Base-by-base conservation (phyloP, 2,329 filamentous ascomycete genomes). In the Ceratocystis cacaofunesta region DNA sequence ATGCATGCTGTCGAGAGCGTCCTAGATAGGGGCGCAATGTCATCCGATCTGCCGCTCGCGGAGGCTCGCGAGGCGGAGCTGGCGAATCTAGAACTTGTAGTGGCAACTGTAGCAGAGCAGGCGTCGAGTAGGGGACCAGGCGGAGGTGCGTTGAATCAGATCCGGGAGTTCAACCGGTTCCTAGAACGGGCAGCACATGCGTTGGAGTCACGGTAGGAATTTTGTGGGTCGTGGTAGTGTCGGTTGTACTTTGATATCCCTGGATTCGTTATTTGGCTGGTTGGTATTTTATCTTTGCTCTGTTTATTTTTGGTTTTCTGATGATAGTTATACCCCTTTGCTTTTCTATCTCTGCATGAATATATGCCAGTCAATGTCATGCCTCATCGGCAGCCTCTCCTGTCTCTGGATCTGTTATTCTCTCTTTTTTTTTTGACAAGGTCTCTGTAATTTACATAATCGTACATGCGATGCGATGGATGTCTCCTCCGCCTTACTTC, bases 1-100 rank as follows among this genome's bases (percentile, higher is more conserved):
- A 82, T 86, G 78, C 80, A 86, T 68, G 81, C 86, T 66, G 79
- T 87, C 65, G 84, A 86, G 63, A 72, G 86, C 19, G 83, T 80
- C 0, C 76, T 81, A 8, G 78, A 80, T 61, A 77, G 78, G 57
- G 78, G 79, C 48, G 76, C 77, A 3, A 78, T 78, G 28, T 80
- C 79, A 1, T 75, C 78, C 0, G 77, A 80, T 28, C 72, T 81
- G 10, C 72, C 77, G 17, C 41, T 17, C 2, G 22, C 22, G 19
- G 75, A 77, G 15, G 76, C 77, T 68, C 75, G 80, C 68, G 80
- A 80, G 68, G 78, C 78, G 0, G 80, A 83, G 36, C 72, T 84
- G 61, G 77, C 77, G 44, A 85, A 85, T 52, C 76, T 85, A 0
- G 83, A 86, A 70, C 72, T 86, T 43, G 71, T 80, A 7, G 75